Percentiles rank a stretch among this genome's conserved stretches.
Conservation (phyloP, 179 eudicot genomes). For the Drosera spatulata region DNA sequence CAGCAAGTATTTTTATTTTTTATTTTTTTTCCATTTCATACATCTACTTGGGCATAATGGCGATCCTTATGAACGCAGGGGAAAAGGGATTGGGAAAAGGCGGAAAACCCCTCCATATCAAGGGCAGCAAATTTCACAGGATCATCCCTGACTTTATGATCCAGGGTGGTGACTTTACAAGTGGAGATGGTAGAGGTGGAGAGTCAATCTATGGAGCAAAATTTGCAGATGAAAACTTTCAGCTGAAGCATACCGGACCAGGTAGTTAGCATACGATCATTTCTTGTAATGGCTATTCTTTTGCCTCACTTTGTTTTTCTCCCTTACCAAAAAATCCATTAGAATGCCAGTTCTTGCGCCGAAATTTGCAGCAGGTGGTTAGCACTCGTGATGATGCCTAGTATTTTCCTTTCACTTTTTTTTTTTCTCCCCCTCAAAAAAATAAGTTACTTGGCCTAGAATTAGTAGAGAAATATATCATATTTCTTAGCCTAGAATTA, state of each 20-base stretch:
- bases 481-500: no score
- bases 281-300: not conserved
- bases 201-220: constrained; percentile 86
- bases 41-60: no score
- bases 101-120: constrained; percentile 80
- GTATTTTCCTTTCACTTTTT: no score
- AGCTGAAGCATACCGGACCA: constrained; percentile 73
- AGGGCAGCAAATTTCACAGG: constrained; percentile 76
- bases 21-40: no score
- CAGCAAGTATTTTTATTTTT: no score
- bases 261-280: constrained; percentile 21
- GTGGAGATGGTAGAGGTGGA: constrained; percentile 82
- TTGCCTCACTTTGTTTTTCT: not conserved
- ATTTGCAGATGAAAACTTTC: constrained; percentile 80
- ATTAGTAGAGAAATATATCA: no score
- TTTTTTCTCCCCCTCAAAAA: no score
- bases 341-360: no score
- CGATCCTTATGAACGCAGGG: constrained; percentile 22
- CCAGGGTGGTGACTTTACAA: constrained; percentile 91
- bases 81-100: constrained; percentile 71
- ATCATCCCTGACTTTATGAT: constrained; percentile 88
- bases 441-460: no score
- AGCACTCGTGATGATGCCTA: no score
- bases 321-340: no score
- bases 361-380: no score